Base-by-base conservation (phyloP, 2,329 filamentous ascomycete species). In the Fusarium nanum region DNA sequence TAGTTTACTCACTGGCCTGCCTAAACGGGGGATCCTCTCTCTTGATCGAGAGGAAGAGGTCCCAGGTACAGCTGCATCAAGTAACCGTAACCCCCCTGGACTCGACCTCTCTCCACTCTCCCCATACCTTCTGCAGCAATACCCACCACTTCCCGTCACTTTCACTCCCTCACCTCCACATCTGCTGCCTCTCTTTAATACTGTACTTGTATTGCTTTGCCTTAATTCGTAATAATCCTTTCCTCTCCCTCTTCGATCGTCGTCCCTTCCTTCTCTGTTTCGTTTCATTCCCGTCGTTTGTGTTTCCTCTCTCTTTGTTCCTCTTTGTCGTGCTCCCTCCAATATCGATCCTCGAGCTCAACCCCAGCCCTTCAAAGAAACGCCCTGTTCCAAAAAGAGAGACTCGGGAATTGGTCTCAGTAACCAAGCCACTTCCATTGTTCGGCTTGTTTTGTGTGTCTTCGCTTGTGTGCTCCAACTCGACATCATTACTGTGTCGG, bases 161-260 rank as follows among this genome's bases (percentile, higher is more conserved):
- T 20, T 25, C 60, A 59, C 58, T 63, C 42, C 47, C 55, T 60
- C 44, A n/a, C 32, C 23, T 27, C 49, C 34, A 27, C 34, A 41
- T 50, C 45, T 28, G 25, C 45, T 46, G 37, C 61, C 58, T 64
- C 34, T 61, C 45, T 64, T 55, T 40, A 41, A 48, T 52, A 30
- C 60, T 66, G 27, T 66, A 46, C 28, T 13, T 30, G 28, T 30
- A 30, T 30, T 30, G 28, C 28, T 30, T 64, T 66, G 56, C 59
- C 60, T 64, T 63, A 57, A 70, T 60, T 53, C 56, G 60, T 71
- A 71, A 71, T 71, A 71, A 59, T 66, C 71, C 66, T 56, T 66
- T 23, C 45, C 64, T 27, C 46, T 53, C 67, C 56, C 63, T 60
- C 46, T 57, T 50, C 52, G 53, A 47, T 52, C 42, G n/a, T 64